These are phyloP conservation scores for Escovopsis weberi DNA, from an alignment of 2,329 filamentous ascomycete genomes.

Conservation along the genomic window DNA sequence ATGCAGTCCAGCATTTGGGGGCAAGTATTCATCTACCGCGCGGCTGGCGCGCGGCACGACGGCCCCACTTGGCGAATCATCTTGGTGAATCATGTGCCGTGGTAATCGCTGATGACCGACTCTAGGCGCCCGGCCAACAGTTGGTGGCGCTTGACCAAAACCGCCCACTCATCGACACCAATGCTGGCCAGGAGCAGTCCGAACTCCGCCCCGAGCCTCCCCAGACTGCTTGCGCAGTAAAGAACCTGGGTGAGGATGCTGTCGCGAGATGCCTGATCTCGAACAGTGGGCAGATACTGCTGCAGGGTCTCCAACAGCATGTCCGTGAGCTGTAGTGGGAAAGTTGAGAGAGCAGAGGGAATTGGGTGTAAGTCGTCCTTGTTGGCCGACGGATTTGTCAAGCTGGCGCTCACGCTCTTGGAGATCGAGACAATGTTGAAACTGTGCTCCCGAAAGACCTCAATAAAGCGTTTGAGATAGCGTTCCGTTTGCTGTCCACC, in stretches of 20 bases:
- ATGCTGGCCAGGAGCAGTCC: conserved; percentile 60
- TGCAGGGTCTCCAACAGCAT: conserved; percentile 66
- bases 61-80: not conserved
- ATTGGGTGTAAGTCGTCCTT: conserved; percentile 37
- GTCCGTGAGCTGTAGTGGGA: conserved; percentile 69
- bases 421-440: conserved; percentile 94
- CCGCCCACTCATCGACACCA: conserved; percentile 62
- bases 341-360: conserved; percentile 67
- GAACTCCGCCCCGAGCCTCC: conserved; percentile 83
- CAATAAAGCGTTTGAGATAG: conserved; percentile 88
- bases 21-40: not conserved
- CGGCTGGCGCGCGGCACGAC: not conserved
- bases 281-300: conserved; percentile 65
- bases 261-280: conserved; percentile 66
- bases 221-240: conserved; percentile 84
- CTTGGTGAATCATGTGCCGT: conserved; percentile 7
- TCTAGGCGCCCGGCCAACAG: conserved; percentile 69
- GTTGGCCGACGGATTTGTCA: conserved; percentile 9
- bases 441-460: conserved; percentile 94
- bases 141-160: conserved; percentile 76
- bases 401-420: conserved; percentile 54
- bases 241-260: conserved; percentile 84
- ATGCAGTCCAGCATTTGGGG: not conserved
- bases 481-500: conserved; percentile 85
- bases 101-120: conserved; percentile 44